Evolutionary conservation across 192 early-diverging fungal genomes (phyloP).

Genomic region (Coemansia sp.): DNA sequence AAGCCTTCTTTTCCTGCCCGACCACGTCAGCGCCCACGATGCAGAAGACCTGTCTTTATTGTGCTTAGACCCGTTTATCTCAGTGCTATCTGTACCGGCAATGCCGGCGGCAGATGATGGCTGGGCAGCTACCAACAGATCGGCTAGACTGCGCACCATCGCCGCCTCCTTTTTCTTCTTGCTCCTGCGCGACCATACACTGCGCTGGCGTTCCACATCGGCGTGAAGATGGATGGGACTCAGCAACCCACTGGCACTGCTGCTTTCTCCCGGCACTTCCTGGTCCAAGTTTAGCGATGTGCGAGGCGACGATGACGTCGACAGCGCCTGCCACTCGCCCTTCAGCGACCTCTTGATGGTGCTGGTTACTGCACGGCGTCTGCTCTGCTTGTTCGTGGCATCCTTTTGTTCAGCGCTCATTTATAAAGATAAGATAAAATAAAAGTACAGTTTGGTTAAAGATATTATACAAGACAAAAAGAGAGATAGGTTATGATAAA

Average conservation of each 20-base stretch:
- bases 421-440: neutral
- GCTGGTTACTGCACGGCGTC: slow-evolving; percentile 3
- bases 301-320: neutral
- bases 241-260: neutral
- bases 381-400: slow-evolving; percentile 8
- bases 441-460: neutral
- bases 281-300: neutral
- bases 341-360: slow-evolving; percentile 5
- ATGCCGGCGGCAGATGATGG: neutral
- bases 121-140: slow-evolving; percentile 12
- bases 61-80: neutral
- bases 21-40: slow-evolving; percentile 4
- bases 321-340: slow-evolving; percentile 7
- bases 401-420: slow-evolving; percentile 5
- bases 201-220: neutral
- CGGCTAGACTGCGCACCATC: slow-evolving; percentile 16
- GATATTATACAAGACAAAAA: neutral
- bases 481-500: neutral
- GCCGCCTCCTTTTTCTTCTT: neutral
- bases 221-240: neutral
- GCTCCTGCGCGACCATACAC: neutral
- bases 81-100: neutral
- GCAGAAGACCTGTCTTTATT: neutral
- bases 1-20: neutral
- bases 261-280: neutral